Base-by-base conservation (phyloP, 208 protist genomes). In the Leishmania gerbilli region DNA sequence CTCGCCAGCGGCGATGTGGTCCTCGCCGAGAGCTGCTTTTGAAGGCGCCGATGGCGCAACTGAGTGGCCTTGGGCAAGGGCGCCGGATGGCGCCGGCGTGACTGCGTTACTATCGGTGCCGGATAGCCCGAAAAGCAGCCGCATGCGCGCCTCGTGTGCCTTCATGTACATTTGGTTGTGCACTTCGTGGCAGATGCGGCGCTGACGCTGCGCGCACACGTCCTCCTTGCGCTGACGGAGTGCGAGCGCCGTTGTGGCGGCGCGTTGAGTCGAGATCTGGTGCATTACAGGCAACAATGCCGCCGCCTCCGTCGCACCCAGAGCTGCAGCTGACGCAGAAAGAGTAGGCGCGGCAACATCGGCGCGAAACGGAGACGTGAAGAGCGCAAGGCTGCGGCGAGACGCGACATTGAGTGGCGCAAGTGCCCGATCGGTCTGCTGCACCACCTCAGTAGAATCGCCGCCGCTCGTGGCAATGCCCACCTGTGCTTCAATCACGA, bases 131-230 rank as follows among this genome's bases (percentile, higher is more conserved):
- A 89, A 81, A 31, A 91, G 81, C 58, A 86, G 74, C 17, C 77
- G 80, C 83, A 91, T 82, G 7, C 88, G 88, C 64, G 77, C 83
- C 77, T 87, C 80, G 74, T 89, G 85, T 19, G 77, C 71, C 69
- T 79, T 80, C 40, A 88, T 71, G 79, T 79, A 84, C 19, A 76
- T 55, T 21, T 85, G 79, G 34, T 80, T 60, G 75, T 85, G 74
- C 55, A 91, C 47, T 56, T 85, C 79, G 24, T 86, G 75, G 8
- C 58, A 45, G 9, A 91, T 49, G 2, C 62, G 47, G 3, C 27
- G 55, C 71, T 90, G 83, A 8, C 42, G 40, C 27, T 71, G 64
- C 21, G 27, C 56, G 45, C 45, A 0, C 45, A 49, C 45, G 45
- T 11, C 45, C 45, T 49, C 45, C 45, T 49, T 49, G 45, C 45